A percentile compares a stretch with the other conserved stretches of the same genome.
Evolutionary conservation across 192 early-diverging fungal species (phyloP).

Genomic region (Lunasporangiospora selenospora): DNA sequence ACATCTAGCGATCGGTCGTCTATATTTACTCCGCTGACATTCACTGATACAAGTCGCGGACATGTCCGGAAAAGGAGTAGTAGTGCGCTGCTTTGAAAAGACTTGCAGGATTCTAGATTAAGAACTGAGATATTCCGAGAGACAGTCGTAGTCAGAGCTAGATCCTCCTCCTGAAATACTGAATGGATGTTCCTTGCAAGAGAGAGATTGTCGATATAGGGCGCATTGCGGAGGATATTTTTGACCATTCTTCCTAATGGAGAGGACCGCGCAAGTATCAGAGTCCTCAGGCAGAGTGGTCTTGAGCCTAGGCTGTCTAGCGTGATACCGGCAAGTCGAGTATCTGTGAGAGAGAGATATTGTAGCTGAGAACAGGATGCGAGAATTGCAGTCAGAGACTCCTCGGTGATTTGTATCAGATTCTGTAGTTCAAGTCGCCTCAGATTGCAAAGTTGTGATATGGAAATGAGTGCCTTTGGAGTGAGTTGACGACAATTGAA

Average conservation of each 20-base stretch:
- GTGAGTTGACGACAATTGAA: slow-evolving; percentile 33
- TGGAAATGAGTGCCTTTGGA: neutral
- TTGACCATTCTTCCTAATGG: slow-evolving; percentile 25
- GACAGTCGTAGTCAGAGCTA: slow-evolving; percentile 9
- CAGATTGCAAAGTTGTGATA: slow-evolving; percentile 3
- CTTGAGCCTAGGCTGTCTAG: slow-evolving; percentile 20
- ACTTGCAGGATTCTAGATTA: slow-evolving; percentile 41
- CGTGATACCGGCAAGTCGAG: slow-evolving; percentile 12
- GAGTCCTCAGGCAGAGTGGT: slow-evolving; percentile 6
- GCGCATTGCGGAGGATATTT: slow-evolving; percentile 27
- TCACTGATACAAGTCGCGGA: slow-evolving; percentile 27
- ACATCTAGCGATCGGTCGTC: slow-evolving; percentile 19
- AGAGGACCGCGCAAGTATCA: slow-evolving; percentile 23
- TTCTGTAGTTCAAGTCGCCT: slow-evolving; percentile 32
- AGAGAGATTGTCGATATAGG: slow-evolving; percentile 19
- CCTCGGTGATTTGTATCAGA: slow-evolving; percentile 16
- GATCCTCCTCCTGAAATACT: slow-evolving; percentile 13
- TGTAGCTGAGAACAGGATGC: slow-evolving; percentile 26
- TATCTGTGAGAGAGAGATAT: slow-evolving; percentile 27
- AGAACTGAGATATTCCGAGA: slow-evolving; percentile 10
- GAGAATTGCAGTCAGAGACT: slow-evolving; percentile 4
- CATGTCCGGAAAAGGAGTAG: slow-evolving; percentile 6
- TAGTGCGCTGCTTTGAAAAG: slow-evolving; percentile 6
- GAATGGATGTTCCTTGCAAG: slow-evolving; percentile 36
- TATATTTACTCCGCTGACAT: slow-evolving; percentile 19